Evolutionary conservation across 1,284 basidiomycete genomes (phyloP).

Genomic region (Vanrija sp.): DNA sequence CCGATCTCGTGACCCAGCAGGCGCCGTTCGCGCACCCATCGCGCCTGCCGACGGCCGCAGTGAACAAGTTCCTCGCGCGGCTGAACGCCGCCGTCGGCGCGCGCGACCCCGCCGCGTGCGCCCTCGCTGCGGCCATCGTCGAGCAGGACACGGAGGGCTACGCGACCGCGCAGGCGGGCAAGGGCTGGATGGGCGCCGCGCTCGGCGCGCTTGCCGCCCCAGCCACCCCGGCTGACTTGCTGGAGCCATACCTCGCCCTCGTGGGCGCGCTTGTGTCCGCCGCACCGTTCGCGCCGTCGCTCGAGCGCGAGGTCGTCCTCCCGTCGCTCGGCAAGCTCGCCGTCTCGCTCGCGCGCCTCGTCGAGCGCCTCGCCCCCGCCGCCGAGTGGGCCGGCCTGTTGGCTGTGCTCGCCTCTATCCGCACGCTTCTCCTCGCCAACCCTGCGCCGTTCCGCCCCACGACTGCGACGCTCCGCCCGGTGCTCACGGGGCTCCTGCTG

Average conservation of each 20-base stretch:
- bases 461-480: constrained; percentile 22
- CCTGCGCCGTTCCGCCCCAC: constrained; percentile 43
- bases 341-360: constrained; percentile 28
- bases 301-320: constrained; percentile 41
- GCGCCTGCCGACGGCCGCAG: constrained; percentile 14
- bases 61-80: constrained; percentile 34
- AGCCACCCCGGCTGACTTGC: not conserved
- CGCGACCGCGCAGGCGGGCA: constrained; percentile 34
- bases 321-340: constrained; percentile 45
- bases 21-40: constrained; percentile 33
- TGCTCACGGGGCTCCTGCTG: constrained; percentile 30
- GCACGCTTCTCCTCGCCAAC: constrained; percentile 29
- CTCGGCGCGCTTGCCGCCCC: constrained; percentile 21
- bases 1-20: constrained; percentile 27
- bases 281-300: constrained; percentile 34
- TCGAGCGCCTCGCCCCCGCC: constrained; percentile 24
- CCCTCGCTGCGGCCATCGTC: constrained; percentile 28
- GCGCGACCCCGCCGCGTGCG: constrained; percentile 21
- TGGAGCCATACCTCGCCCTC: constrained; percentile 22
- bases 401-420: constrained; percentile 19
- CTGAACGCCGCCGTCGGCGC: constrained; percentile 38
- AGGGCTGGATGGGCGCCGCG: constrained; percentile 37
- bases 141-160: constrained; percentile 40
- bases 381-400: constrained; percentile 23
- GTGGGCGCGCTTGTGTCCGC: constrained; percentile 25